A percentile compares a stretch with the other conserved stretches of the same genome.
Conservation (phyloP, 2,329 filamentous ascomycete species). For the Colletotrichum lindemuthianum region DNA sequence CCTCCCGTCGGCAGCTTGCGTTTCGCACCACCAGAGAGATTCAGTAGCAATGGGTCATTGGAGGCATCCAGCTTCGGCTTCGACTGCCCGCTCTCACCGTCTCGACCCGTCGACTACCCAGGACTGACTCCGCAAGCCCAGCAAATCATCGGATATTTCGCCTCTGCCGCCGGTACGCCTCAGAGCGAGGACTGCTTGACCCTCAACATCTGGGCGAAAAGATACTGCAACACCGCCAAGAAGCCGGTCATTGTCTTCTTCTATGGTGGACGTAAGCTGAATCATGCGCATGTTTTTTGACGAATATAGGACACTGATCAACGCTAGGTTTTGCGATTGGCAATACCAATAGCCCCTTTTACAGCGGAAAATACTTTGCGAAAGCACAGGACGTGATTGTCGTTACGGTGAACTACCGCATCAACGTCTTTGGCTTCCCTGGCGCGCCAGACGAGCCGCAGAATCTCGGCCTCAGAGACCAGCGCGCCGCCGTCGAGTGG, state of each 20-base stretch:
- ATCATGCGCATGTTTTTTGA: not conserved
- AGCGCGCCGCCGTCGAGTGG: constrained; percentile 62
- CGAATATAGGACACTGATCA: not conserved
- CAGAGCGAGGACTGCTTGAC: constrained; percentile 51
- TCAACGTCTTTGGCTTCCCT: constrained; percentile 55
- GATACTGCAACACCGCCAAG: not conserved
- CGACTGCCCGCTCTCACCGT: constrained; percentile 42
- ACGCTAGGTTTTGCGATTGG: constrained; percentile 41
- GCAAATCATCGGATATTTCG: constrained; percentile 37
- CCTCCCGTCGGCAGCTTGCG: constrained; percentile 42
- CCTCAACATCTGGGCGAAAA: constrained; percentile 50
- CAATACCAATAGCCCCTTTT: constrained; percentile 49
- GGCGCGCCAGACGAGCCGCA: constrained; percentile 42
- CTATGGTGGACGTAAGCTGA: constrained; percentile 45
- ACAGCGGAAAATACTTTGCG: constrained; percentile 55
- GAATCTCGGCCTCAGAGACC: constrained; percentile 61
- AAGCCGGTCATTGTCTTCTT: constrained; percentile 52
- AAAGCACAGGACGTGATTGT: constrained; percentile 55
- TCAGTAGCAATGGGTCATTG: constrained; percentile 36
- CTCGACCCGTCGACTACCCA: constrained; percentile 39
- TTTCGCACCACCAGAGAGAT: constrained; percentile 41
- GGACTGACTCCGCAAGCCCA: constrained; percentile 45
- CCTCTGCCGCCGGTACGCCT: constrained; percentile 35
- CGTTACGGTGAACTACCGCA: constrained; percentile 58
- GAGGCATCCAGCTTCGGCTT: constrained; percentile 42